Percentiles rank a stretch among this genome's conserved stretches.
Conservation (phyloP, 2,329 filamentous ascomycete species). For the Camillea tinctor region DNA sequence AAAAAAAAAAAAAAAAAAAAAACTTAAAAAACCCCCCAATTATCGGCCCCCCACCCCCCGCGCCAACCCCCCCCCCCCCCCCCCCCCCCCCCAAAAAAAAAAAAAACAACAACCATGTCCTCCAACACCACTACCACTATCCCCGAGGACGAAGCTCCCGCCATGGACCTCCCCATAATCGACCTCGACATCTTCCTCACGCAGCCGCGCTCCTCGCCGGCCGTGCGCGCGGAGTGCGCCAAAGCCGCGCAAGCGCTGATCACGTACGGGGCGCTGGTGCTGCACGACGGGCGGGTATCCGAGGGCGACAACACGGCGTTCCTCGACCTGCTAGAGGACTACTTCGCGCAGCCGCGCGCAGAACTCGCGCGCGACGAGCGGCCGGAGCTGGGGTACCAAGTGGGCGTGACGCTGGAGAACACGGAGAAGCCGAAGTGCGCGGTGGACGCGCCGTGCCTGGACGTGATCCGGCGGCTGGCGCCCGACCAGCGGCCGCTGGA, state of each 20-base stretch:
- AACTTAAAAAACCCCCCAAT: too few relatives aligned
- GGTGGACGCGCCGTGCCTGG: slow-evolving; percentile 59
- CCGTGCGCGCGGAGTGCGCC: slow-evolving; percentile 49
- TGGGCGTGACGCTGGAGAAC: slow-evolving; percentile 62
- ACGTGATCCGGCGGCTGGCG: slow-evolving; percentile 53
- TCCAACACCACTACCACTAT: too few relatives aligned
- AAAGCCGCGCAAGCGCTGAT: slow-evolving; percentile 57
- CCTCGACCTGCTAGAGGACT: slow-evolving; percentile 63
- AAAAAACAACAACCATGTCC: too few relatives aligned
- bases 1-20: too few relatives aligned
- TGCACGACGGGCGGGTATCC: slow-evolving; percentile 59
- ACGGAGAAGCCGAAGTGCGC: slow-evolving; percentile 64
- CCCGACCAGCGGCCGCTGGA: slow-evolving; percentile 58
- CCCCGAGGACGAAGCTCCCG: slow-evolving; percentile 15
- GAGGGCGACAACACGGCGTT: slow-evolving; percentile 56
- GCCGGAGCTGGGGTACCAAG: slow-evolving; percentile 58
- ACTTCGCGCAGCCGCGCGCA: slow-evolving; percentile 56
- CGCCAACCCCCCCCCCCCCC: too few relatives aligned
- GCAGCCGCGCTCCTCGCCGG: slow-evolving; percentile 41
- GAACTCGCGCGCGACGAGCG: slow-evolving; percentile 51
- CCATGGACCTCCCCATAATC: slow-evolving; percentile 59
- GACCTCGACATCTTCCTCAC: slow-evolving; percentile 58
- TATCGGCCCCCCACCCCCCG: too few relatives aligned
- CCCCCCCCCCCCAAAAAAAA: too few relatives aligned
- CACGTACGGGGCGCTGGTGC: slow-evolving; percentile 57